Evolutionary conservation across 2,329 filamentous ascomycete genomes (phyloP).

Genomic region (Clarireedia homoeocarpa): DNA sequence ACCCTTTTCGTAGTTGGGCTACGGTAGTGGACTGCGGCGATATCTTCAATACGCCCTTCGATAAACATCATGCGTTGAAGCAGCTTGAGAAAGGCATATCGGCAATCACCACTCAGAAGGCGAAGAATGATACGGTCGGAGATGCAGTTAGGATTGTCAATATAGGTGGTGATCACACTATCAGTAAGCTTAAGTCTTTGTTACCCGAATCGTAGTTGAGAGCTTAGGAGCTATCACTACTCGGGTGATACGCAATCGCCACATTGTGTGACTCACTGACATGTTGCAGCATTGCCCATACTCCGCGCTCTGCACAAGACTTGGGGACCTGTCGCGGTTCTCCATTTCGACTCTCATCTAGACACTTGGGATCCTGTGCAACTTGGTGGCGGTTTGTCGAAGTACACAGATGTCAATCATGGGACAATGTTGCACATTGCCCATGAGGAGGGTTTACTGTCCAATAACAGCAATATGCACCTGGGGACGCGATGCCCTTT

Average conservation of each 20-base stretch:
- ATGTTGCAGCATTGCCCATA: slow-evolving; percentile 22
- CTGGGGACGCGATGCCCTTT: slow-evolving; percentile 23
- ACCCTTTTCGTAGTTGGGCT: slow-evolving; percentile 26
- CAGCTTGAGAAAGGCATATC: slow-evolving; percentile 26
- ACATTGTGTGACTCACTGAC: neutral
- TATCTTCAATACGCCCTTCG: slow-evolving; percentile 26
- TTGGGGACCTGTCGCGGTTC: slow-evolving; percentile 25
- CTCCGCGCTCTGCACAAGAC: slow-evolving; percentile 24
- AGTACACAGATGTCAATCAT: slow-evolving; percentile 27
- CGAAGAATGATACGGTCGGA: slow-evolving; percentile 22
- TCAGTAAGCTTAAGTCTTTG: slow-evolving; percentile 16
- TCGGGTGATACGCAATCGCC: neutral
- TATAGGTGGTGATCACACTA: slow-evolving; percentile 28
- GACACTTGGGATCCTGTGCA: slow-evolving; percentile 27
- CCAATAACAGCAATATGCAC: slow-evolving; percentile 28
- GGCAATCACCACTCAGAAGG: slow-evolving; percentile 16
- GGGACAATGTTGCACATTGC: slow-evolving; percentile 30
- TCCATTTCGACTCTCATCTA: slow-evolving; percentile 28
- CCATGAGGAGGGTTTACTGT: slow-evolving; percentile 27
- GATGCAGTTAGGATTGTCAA: slow-evolving; percentile 24
- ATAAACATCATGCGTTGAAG: slow-evolving; percentile 24
- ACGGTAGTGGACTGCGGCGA: slow-evolving; percentile 26
- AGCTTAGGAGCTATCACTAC: neutral
- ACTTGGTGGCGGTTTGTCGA: slow-evolving; percentile 24
- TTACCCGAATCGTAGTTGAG: neutral